Evolutionary conservation across 106 monocot species (phyloP).

Genomic region (Dioscorea zingiberensis): DNA sequence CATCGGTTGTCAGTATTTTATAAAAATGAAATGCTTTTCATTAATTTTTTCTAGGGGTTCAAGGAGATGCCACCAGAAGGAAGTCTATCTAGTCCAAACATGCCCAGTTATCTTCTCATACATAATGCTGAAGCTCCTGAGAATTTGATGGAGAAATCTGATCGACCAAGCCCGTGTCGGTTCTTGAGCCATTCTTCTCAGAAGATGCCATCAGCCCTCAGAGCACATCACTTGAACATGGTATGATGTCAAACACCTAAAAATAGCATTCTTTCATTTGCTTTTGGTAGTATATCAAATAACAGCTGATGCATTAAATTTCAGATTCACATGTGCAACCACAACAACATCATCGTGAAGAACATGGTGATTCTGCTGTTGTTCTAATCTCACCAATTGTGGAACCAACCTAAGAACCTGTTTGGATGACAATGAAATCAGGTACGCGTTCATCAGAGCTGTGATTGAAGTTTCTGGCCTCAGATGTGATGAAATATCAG

Average conservation of each 20-base stretch:
- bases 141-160: constrained; percentile 21
- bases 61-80: constrained; percentile 10
- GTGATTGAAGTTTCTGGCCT: constrained; percentile 65
- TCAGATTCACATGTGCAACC: constrained; percentile 22
- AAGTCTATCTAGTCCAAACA: constrained; percentile 7
- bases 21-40: neutral
- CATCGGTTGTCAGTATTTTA: neutral
- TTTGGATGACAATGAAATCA: constrained; percentile 24
- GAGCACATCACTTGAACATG: constrained; percentile 13
- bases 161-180: constrained; percentile 44
- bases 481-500: constrained; percentile 3
- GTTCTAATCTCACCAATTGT: constrained; percentile 15
- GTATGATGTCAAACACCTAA: constrained; percentile 18
- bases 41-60: constrained; percentile 13
- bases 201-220: constrained; percentile 45
- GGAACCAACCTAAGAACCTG: constrained; percentile 12
- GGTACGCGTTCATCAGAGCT: constrained; percentile 34
- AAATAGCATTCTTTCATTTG: neutral
- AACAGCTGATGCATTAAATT: neutral
- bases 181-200: constrained; percentile 48
- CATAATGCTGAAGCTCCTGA: constrained; percentile 22
- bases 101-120: constrained; percentile 15
- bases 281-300: neutral
- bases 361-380: constrained; percentile 16
- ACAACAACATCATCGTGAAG: constrained; percentile 26